Evolutionary conservation across 2,329 filamentous ascomycete species (phyloP).

Genomic region (Hymenoscyphus repandus): DNA sequence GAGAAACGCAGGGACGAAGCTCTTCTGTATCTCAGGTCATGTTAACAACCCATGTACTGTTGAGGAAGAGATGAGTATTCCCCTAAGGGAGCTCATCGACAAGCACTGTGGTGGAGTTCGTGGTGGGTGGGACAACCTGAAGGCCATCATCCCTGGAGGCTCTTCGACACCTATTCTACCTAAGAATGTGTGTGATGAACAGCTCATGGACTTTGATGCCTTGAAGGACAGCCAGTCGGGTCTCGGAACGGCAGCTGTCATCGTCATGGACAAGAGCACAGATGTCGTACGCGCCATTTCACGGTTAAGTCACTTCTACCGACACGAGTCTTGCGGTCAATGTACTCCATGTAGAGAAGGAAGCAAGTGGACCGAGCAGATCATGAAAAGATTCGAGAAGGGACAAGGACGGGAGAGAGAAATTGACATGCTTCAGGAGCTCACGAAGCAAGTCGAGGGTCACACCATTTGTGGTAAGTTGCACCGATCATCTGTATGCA

Average conservation of each 20-base stretch:
- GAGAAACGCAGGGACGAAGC: constrained; percentile 94
- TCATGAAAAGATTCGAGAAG: constrained; percentile 94
- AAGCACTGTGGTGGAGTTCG: constrained; percentile 96
- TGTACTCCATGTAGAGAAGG: constrained; percentile 99
- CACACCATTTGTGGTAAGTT: constrained; percentile 92
- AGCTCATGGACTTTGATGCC: constrained; percentile 98
- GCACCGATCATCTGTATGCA: neutral
- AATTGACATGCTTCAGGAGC: constrained; percentile 98
- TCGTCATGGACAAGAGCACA: constrained; percentile 98
- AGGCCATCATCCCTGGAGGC: constrained; percentile 91
- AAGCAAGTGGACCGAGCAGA: constrained; percentile 98
- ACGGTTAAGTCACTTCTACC: constrained; percentile 92
- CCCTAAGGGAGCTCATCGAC: constrained; percentile 91
- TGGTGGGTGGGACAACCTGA: constrained; percentile 96
- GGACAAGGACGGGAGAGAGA: constrained; percentile 83
- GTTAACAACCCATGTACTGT: constrained; percentile 98
- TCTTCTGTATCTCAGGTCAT: constrained; percentile 96
- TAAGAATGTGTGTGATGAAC: constrained; percentile 83
- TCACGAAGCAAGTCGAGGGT: constrained; percentile 98
- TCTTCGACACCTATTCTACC: constrained; percentile 95
- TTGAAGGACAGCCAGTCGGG: constrained; percentile 97
- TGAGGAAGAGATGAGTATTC: constrained; percentile 99
- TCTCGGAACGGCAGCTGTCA: constrained; percentile 93
- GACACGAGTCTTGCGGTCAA: constrained; percentile 96
- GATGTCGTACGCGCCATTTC: constrained; percentile 94